A percentile compares a stretch with the other conserved stretches of the same genome.
Conservation (phyloP, 495 filamentous ascomycete genomes). For the Jackrogersella multiformis region DNA sequence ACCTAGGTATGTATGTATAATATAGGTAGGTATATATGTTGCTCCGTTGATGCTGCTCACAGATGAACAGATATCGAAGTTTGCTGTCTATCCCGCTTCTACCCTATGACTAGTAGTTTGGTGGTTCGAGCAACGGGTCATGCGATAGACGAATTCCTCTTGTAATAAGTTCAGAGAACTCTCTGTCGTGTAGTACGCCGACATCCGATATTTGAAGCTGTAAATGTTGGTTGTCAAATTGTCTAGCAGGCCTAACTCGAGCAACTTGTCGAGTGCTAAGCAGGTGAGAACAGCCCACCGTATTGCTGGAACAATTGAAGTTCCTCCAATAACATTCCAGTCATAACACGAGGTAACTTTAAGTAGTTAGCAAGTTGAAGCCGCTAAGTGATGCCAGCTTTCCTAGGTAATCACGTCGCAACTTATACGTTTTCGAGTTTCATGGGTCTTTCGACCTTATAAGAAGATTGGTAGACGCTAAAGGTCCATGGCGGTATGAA, state of each 20-base stretch:
- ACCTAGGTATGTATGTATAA: no score
- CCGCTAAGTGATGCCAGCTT: constrained; percentile 1
- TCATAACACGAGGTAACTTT: constrained; percentile 4
- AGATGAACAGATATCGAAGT: background rate
- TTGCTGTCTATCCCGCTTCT: background rate
- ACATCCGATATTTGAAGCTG: constrained; percentile 8
- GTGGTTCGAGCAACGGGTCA: background rate
- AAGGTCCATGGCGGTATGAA: background rate
- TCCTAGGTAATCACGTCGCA: background rate
- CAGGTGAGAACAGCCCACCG: background rate
- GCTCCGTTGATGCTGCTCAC: background rate
- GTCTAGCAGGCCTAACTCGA: background rate
- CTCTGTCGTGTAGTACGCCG: background rate
- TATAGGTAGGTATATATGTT: background rate
- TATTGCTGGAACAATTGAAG: constrained; percentile 19
- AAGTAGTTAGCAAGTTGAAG: background rate
- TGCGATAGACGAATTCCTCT: background rate
- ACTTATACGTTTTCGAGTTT: constrained; percentile 12
- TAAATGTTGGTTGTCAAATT: constrained; percentile 6
- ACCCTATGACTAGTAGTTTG: background rate
- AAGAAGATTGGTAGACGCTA: background rate
- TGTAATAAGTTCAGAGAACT: background rate
- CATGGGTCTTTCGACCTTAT: background rate
- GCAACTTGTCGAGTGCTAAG: constrained; percentile 2
- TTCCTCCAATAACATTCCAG: constrained; percentile 22